Evolutionary conservation across 2,329 filamentous ascomycete genomes (phyloP), one percentile per base, ranked within the genome.

Genomic region (Podosphaera leucotricha): DNA sequence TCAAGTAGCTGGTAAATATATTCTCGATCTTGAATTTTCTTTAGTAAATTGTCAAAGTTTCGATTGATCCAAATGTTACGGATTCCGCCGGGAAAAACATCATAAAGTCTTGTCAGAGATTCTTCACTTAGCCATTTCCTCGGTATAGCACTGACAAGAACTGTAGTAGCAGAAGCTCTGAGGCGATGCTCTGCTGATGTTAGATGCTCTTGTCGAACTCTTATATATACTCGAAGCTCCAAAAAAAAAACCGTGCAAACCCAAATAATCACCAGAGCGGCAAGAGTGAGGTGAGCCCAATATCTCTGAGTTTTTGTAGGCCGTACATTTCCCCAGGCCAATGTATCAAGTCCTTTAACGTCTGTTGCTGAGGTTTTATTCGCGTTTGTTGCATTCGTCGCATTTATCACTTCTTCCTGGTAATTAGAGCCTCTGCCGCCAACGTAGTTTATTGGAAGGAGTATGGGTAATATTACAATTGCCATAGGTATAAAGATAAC

Each of bases 61-160:
- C 87, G 74, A 47, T 94, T 98, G 53, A 98, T 77, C 86, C 87
- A 98, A 40, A 98, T 81, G 52, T 95, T 95, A 47, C 83, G 75
- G 55, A 98, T 79, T 24, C 90, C 90, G 18, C 90, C 90, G 0
- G 90, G 90, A 53, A 94, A 95, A 1, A 95, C 86, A 58, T 98
- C 90, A 55, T 92, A 98, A 0, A 98, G 66, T 0, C 79, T 80
- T 46, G 75, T 71, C 3, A 98, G 68, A 0, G 83, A 82, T 38
- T 92, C 77, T 41, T 83, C 72, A 2, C 72, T 84, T 6, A 92
- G 72, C 90, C 90, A 98, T 56, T 92, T 92, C 36, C 71, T 66
- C 1, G 90, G 90, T 43, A 98, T 93, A 10, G 79, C 80, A 50
- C 79, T 90, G 43, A 98, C 85, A 5, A 98, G 68, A 40, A 98